Evolutionary conservation across 768 basidiomycete genomes (phyloP).

Genomic region (Calocera viscosa): DNA sequence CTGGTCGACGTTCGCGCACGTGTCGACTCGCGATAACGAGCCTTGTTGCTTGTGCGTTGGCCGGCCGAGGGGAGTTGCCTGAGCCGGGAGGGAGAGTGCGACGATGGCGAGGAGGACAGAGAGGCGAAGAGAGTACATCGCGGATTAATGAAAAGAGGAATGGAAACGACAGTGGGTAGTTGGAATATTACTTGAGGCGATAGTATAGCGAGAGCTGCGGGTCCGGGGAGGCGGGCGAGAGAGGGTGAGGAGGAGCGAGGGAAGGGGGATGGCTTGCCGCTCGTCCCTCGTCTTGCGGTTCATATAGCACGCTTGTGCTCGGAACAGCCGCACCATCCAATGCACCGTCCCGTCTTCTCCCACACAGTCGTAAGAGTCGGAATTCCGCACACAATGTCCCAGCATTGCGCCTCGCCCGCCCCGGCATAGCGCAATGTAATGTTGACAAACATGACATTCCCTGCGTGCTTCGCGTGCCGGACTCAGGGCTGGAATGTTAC

Average conservation of each 20-base stretch:
- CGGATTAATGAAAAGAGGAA: neutral
- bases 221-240: neutral
- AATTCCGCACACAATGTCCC: neutral
- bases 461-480: neutral
- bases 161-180: neutral
- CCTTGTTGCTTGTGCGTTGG: neutral
- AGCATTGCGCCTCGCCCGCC: neutral
- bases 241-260: neutral
- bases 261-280: neutral
- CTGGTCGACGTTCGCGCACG: conserved; percentile 2
- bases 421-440: neutral
- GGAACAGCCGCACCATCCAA: neutral
- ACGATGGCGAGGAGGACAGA: neutral
- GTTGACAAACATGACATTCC: conserved; percentile 4
- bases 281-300: neutral
- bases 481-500: neutral
- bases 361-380: neutral
- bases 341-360: neutral
- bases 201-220: neutral
- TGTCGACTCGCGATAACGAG: neutral
- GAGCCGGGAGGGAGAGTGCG: neutral
- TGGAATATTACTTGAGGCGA: neutral
- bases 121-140: neutral
- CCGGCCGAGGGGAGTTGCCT: neutral
- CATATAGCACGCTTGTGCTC: neutral